Percentiles rank a stretch among this genome's conserved stretches.
phyloP scores from a whole-genome alignment of 2,329 filamentous ascomycete species.

The Didymella pomorum region DNA sequence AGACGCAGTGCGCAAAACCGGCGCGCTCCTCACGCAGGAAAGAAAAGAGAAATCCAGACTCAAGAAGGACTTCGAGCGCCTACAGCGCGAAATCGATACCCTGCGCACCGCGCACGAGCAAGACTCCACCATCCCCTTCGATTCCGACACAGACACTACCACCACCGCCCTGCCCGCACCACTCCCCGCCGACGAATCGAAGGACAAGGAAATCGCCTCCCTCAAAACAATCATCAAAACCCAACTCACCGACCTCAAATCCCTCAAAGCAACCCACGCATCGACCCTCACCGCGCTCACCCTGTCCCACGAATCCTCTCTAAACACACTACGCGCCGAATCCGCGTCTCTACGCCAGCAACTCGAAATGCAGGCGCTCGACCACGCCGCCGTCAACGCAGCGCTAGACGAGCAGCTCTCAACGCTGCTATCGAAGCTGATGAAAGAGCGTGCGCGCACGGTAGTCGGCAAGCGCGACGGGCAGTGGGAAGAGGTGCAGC shows the following conservation, averaged over 20 bases:
- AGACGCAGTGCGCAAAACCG: slow-evolving; percentile 46
- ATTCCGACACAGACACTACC: slow-evolving; percentile 21
- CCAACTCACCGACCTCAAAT: slow-evolving; percentile 37
- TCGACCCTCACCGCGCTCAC: slow-evolving; percentile 13
- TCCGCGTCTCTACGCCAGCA: slow-evolving; percentile 30
- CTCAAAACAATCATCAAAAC: slow-evolving; percentile 39
- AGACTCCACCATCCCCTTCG: slow-evolving; percentile 4
- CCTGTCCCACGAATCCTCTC: slow-evolving; percentile 28
- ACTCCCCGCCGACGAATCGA: slow-evolving; percentile 23
- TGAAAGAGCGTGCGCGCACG: slow-evolving; percentile 44
- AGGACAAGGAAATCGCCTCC: slow-evolving; percentile 38
- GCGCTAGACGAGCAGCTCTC: slow-evolving; percentile 47
- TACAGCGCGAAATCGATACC: slow-evolving; percentile 32
- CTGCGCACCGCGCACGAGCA: slow-evolving; percentile 26
- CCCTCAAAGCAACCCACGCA: slow-evolving; percentile 31
- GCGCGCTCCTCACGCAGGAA: slow-evolving; percentile 44
- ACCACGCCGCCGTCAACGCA: slow-evolving; percentile 42
- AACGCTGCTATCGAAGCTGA: slow-evolving; percentile 34
- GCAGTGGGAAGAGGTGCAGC: slow-evolving; percentile 44
- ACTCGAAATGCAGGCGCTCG: slow-evolving; percentile 30
- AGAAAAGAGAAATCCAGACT: slow-evolving; percentile 42
- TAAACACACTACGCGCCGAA: slow-evolving; percentile 19
- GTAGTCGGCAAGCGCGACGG: slow-evolving; percentile 44
- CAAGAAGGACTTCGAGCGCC: slow-evolving; percentile 37
- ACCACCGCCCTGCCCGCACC: background rate